Evolutionary conservation across 2,329 filamentous ascomycete genomes (phyloP), one percentile per base, ranked within the genome.

Genomic region (Penicillium sp.): DNA sequence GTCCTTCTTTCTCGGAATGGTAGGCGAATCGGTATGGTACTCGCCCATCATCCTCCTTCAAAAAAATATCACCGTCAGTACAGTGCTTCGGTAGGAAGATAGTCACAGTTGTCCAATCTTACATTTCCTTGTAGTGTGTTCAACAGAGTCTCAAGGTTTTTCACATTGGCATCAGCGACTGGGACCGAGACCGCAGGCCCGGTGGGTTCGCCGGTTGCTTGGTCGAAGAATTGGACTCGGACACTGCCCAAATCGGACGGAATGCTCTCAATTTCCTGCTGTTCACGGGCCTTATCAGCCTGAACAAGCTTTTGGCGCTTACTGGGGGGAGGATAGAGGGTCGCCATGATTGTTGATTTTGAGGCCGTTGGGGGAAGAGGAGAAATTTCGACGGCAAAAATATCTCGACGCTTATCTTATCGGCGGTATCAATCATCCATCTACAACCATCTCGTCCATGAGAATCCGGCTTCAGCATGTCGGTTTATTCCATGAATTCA

Each of bases 171-270:
- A 77, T 97, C 89, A 53, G 87, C 88, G 30, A 97, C 83, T 11
- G 91, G 87, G 39, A 97, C 87, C 70, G 76, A 88, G 72, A 83
- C 91, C 72, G 78, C 87, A 71, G 81, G 87, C 64, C 81, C 91
- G 76, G 81, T 91, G 71, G 79, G 84, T 76, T 81, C 76, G 54
- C 84, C 83, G 8, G 82, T 85, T 55, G 82, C 89, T 83, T 89
- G 85, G 72, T 97, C 91, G 68, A 91, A 82, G 74, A 97, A 97
- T 62, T 93, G 89, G 44, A 95, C 86, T 72, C 90, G 88, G 69
- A 95, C 85, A 56, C 86, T 91, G 61, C 91, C 91, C 45, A 85
- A 78, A 61, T 88, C 82, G 32, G 85, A 83, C 0, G 88, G 83
- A 46, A 88, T 82, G 19, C 73, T 72, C 47, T 85, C 78, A 47